phyloP scores from a whole-genome alignment of 768 basidiomycete species.

The Termitomyces sp. region DNA sequence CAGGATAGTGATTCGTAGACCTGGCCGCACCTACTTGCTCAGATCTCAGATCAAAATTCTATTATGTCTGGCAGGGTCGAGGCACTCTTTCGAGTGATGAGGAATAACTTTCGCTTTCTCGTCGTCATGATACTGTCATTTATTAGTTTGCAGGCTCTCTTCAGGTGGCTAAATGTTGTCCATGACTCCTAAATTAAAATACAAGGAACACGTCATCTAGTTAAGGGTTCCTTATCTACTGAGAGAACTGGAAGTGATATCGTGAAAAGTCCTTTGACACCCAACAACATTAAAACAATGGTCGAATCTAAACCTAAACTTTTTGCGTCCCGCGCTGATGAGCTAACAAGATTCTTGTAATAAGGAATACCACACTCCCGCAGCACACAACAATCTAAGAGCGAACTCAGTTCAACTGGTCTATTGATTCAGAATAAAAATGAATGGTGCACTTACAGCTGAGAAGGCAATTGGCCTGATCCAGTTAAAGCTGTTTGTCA shows the following conservation, averaged over 20 bases:
- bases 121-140: neutral
- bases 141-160: neutral
- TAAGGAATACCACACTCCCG: slow-evolving; percentile 2
- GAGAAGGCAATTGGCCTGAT: slow-evolving; percentile 26
- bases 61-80: neutral
- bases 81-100: neutral
- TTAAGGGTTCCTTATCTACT: neutral
- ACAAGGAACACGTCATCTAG: neutral
- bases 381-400: slow-evolving; percentile 2
- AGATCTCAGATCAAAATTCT: too few relatives aligned
- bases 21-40: neutral
- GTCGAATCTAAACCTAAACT: slow-evolving; percentile 2
- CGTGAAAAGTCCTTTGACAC: neutral
- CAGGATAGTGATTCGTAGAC: neutral
- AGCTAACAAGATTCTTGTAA: slow-evolving; percentile 1
- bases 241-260: neutral
- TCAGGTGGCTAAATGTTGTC: neutral
- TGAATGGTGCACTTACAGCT: slow-evolving; percentile 19
- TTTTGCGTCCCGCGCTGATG: slow-evolving; percentile 2
- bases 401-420: neutral
- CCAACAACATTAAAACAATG: neutral
- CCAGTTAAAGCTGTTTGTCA: slow-evolving; percentile 25
- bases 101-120: neutral
- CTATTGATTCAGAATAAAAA: neutral
- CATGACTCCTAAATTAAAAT: neutral